A percentile compares a stretch with the other conserved stretches of the same genome.
These are phyloP conservation scores for Pyrus pyrifolia DNA, from an alignment of 306 rosid species.

Conservation along the genomic window DNA sequence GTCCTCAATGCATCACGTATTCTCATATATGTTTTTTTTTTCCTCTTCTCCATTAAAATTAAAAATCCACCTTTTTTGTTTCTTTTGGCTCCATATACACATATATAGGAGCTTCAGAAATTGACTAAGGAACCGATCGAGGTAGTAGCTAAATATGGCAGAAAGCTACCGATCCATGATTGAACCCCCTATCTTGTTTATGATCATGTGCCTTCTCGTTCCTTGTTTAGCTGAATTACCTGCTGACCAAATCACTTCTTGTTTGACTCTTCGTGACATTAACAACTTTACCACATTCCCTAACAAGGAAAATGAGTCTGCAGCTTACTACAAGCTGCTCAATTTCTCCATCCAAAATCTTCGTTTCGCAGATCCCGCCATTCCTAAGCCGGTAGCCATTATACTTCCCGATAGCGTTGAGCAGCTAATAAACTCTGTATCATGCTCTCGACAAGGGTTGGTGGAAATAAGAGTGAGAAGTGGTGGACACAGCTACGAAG, in stretches of 20 bases:
- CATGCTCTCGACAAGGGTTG: slow-evolving; percentile 38
- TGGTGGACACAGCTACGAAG: slow-evolving; percentile 88
- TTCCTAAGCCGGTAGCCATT: slow-evolving; percentile 56
- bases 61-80: slow-evolving; percentile 7
- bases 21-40: background rate
- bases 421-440: slow-evolving; percentile 33
- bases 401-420: slow-evolving; percentile 51
- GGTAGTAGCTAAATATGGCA: background rate
- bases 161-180: slow-evolving; percentile 1
- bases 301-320: slow-evolving; percentile 15
- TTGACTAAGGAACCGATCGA: slow-evolving; percentile 22
- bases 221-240: slow-evolving; percentile 19
- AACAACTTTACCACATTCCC: slow-evolving; percentile 52
- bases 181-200: slow-evolving; percentile 12
- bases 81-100: background rate
- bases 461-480: slow-evolving; percentile 44
- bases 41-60: slow-evolving; percentile 6
- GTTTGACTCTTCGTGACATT: slow-evolving; percentile 42
- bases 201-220: slow-evolving; percentile 7
- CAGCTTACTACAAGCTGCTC: slow-evolving; percentile 44
- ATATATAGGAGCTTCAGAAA: slow-evolving; percentile 15
- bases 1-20: slow-evolving; percentile 27
- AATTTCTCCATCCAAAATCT: slow-evolving; percentile 69
- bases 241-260: slow-evolving; percentile 24
- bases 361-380: slow-evolving; percentile 31